A percentile compares a stretch with the other conserved stretches of the same genome.
These are phyloP conservation scores for Phytophthora europaea DNA, from an alignment of 352 stramenopile genomes.

Conservation along the genomic window DNA sequence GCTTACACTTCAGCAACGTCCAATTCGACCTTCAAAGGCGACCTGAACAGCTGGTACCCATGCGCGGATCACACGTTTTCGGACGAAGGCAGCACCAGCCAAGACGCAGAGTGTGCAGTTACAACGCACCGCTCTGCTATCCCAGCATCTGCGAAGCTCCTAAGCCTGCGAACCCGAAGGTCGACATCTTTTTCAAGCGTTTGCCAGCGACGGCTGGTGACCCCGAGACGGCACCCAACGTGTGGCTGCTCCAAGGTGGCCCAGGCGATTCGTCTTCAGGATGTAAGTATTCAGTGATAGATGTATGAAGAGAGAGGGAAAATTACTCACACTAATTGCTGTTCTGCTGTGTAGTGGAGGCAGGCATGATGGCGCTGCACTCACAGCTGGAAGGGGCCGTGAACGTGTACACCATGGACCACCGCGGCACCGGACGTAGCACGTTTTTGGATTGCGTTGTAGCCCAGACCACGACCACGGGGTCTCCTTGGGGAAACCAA, in stretches of 20 bases:
- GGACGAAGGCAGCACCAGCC: conserved; percentile 5
- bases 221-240: conserved; percentile 22
- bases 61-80: conserved; percentile 30
- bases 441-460: conserved; percentile 41
- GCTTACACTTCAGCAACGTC: conserved; percentile 1
- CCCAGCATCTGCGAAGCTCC: conserved; percentile 35
- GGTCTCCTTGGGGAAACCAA: conserved; percentile 24
- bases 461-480: conserved; percentile 34
- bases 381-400: conserved; percentile 36
- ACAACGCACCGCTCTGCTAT: conserved; percentile 51
- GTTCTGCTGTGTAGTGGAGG: conserved; percentile 42
- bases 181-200: conserved; percentile 25
- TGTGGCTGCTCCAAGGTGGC: conserved; percentile 56
- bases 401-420: conserved; percentile 63
- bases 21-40: neutral
- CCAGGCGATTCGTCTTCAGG: conserved; percentile 43
- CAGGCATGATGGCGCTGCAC: conserved; percentile 44
- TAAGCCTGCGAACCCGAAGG: conserved; percentile 9
- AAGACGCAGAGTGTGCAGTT: conserved; percentile 24
- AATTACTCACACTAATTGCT: neutral
- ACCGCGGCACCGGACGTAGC: conserved; percentile 53
- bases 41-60: conserved; percentile 39
- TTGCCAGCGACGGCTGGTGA: conserved; percentile 8
- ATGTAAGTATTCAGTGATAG: conserved; percentile 27
- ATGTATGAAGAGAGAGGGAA: too few species aligned